Base-by-base conservation (phyloP, 2,329 filamentous ascomycete genomes). In the Helicocarpus griseus region DNA sequence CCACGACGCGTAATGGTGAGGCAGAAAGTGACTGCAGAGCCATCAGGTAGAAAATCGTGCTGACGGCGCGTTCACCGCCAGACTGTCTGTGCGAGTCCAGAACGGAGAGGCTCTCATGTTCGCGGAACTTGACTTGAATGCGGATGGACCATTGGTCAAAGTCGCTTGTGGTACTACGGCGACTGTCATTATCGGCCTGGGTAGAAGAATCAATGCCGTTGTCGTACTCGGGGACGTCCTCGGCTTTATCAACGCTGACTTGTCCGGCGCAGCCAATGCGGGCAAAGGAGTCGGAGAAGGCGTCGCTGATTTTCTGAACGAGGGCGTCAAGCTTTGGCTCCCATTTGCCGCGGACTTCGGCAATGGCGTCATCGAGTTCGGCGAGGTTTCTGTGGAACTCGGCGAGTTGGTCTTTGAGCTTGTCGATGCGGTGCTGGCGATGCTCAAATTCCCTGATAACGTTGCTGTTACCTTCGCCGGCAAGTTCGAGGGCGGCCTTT, bases 21-120 rank as follows among this genome's bases (percentile, higher is more conserved):
- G 89, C 86, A 14, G 93, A 91, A 62, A 98, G 83, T 47, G 87
- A 87, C 68, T 98, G 93, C 24, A 98, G 80, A 4, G 93, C 89
- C 90, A 98, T 97, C 52, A 98, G 87, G 72, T 94, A 98, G 77
- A 97, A 98, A 64, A 97, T 95, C 13, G 93, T 98, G 21, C 89
- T 95, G 21, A 98, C 91, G 22, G 93, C 89, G 54, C 93, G 86
- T 73, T 98, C 93, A 57, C 93, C 93, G 61, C 93, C 93, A 1
- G 91, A 97, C 68, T 98, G 93, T 5, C 93, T 87, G 66, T 97
- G 90, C 41, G 88, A 85, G 61, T 95, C 86, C 22, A 98, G 83
- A 28, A 90, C 76, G 55, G 91, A 88, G 4, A 97, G 81, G 2
- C 79, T 80, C 66, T 97, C 93, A 64, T 84, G 81, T 63, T 91